These are phyloP conservation scores for Vitis rupestris DNA, from an alignment of 164 flowering plant species.

Conservation along the genomic window DNA sequence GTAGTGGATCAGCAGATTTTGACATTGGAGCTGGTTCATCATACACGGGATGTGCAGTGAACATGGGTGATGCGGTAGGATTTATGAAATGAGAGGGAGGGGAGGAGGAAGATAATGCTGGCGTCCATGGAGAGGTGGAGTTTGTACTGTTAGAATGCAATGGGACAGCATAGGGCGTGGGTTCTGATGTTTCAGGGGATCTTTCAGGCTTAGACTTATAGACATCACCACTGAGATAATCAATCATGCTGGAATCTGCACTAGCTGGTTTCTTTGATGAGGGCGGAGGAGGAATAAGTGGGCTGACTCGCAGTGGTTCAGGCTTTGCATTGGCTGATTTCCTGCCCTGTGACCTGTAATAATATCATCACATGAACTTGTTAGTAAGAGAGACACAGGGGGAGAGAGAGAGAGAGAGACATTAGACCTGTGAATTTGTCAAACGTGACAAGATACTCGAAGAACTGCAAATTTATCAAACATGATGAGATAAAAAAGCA, in stretches of 20 bases:
- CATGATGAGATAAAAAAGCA: too few relatives aligned
- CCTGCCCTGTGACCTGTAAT: conserved; percentile 55
- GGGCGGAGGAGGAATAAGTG: conserved; percentile 88
- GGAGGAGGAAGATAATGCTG: conserved; percentile 20
- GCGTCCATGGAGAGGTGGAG: conserved; percentile 17
- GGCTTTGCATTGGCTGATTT: conserved; percentile 30
- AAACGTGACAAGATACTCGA: too few relatives aligned
- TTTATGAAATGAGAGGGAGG: conserved; percentile 22
- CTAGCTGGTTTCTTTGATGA: conserved; percentile 39
- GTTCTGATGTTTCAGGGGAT: conserved; percentile 27
- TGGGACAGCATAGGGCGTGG: conserved; percentile 23
- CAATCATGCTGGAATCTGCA: conserved; percentile 43
- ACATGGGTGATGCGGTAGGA: conserved; percentile 28
- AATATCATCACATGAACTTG: background rate
- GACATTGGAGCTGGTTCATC: conserved; percentile 44
- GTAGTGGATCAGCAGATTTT: conserved; percentile 44
- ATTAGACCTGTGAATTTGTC: too few relatives aligned
- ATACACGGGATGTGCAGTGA: conserved; percentile 33
- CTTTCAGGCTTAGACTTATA: conserved; percentile 52
- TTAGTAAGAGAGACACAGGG: too few relatives aligned
- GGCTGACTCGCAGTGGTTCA: conserved; percentile 39
- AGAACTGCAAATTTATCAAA: too few relatives aligned
- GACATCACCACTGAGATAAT: conserved; percentile 85
- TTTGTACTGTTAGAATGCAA: conserved; percentile 24
- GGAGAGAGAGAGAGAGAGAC: too few relatives aligned